Evolutionary conservation across 139 green algal species (phyloP).

Genomic region (Deuterostichococcus epilithicus): DNA sequence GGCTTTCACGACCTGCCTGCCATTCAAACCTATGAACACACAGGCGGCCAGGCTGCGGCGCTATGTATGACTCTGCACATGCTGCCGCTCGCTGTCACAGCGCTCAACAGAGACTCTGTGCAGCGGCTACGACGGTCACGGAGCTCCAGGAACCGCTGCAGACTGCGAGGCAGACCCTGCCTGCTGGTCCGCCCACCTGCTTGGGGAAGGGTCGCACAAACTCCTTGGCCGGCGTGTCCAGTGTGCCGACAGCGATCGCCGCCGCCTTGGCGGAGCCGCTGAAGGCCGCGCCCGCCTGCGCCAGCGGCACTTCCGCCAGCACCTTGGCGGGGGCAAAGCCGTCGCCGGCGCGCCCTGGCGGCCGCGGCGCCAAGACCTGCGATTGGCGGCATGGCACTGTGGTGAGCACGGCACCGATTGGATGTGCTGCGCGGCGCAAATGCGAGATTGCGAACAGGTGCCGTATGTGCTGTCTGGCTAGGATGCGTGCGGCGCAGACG

Average conservation of each 20-base stretch:
- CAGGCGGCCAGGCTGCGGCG: neutral
- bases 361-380: constrained; percentile 57
- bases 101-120: neutral
- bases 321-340: constrained; percentile 72
- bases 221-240: neutral
- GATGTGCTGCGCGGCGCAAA: neutral
- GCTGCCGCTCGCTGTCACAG: neutral
- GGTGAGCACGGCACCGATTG: constrained; percentile 1
- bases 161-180: neutral
- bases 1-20: too few species aligned
- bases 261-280: neutral
- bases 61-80: neutral
- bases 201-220: neutral
- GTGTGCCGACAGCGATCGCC: neutral
- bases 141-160: neutral
- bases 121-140: neutral
- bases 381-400: neutral
- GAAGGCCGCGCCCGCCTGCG: constrained; percentile 23
- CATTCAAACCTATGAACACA: too few species aligned
- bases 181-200: neutral
- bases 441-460: neutral
- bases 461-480: neutral
- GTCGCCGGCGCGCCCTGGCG: constrained; percentile 46
- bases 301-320: constrained; percentile 53
- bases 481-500: neutral